These are phyloP conservation scores for Pyrenophora seminiperda DNA, from an alignment of 2,329 filamentous ascomycete genomes.

Conservation along the genomic window DNA sequence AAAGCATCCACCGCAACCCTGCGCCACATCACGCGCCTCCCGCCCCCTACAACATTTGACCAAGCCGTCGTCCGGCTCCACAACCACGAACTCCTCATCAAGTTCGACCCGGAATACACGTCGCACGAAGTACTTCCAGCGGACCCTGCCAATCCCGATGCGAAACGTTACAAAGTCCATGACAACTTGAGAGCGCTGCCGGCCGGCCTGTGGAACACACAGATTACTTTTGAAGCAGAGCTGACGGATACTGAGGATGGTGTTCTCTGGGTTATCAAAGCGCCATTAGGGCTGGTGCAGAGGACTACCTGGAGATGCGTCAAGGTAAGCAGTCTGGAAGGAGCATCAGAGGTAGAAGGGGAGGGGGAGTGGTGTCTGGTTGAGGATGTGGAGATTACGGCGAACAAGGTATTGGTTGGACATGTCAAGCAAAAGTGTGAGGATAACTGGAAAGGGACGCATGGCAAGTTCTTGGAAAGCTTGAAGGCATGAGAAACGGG, in stretches of 20 bases:
- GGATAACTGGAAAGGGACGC: constrained; percentile 42
- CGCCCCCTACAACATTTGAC: constrained; percentile 27
- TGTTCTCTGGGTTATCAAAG: constrained; percentile 43
- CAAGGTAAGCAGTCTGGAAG: constrained; percentile 23
- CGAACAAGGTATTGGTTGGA: constrained; percentile 39
- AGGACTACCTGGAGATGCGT: constrained; percentile 39
- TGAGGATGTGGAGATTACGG: constrained; percentile 46
- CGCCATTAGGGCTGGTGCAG: constrained; percentile 44
- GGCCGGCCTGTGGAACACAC: constrained; percentile 45
- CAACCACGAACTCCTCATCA: constrained; percentile 46
- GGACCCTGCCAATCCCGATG: constrained; percentile 22
- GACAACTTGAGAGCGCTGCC: constrained; percentile 47
- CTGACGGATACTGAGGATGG: constrained; percentile 45
- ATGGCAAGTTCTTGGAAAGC: constrained; percentile 37
- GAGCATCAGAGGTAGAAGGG: constrained; percentile 15
- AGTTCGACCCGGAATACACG: constrained; percentile 45
- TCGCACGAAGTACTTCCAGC: constrained; percentile 38
- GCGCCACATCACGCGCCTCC: constrained; percentile 43
- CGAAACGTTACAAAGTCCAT: constrained; percentile 46
- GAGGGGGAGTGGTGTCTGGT: constrained; percentile 40
- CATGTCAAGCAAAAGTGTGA: constrained; percentile 48
- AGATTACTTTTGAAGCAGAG: constrained; percentile 41
- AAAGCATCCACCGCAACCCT: constrained; percentile 41
- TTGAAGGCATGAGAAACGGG: too few relatives aligned
- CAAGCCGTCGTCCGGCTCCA: constrained; percentile 34